Evolutionary conservation across 2,329 filamentous ascomycete genomes (phyloP), one percentile per base, ranked within the genome.

Genomic region (Claviceps fusiformis): DNA sequence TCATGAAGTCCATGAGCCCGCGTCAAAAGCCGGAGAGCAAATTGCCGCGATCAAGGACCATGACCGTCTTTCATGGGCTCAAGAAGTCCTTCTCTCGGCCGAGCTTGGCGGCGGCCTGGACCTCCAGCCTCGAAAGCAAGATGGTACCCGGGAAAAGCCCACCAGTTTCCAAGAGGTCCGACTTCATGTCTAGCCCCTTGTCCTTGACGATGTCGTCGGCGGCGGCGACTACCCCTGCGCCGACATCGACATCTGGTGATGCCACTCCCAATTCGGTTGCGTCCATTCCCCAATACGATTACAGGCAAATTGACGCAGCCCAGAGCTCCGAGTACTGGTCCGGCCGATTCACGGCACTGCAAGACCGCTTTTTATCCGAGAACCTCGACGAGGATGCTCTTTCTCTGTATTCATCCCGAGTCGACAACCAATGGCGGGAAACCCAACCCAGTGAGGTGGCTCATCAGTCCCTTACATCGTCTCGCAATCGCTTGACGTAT

Each of bases 261-360:
- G 41, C 39, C 37, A 24, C 11, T n/a, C 55, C 39, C 35, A n/a
- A 17, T 29, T 48, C 48, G 15, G 9, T n/a, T 44, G 37, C 55
- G 6, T 49, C 19, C n/a, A 55, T 56, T 11, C 56, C 58, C 9
- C 59, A 60, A 39, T 54, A 59, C 35, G 59, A 68, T 10, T 64
- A 62, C 2, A 60, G 60, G 1, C 63, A 67, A 2, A 65, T 81
- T 15, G 63, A 64, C 52, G 67, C 63, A 0, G 71, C 75, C 2
- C 74, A 78, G 60, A 67, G 73, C 6, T 72, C 74, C 2, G 65
- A 71, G 3, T 85, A 83, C 65, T 86, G 83, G 83, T 71, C 74
- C 11, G 83, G 83, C 19, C 78, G 83, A 44, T 83, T 85, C 62
- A 68, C 75, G 52, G 68, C 78, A 2, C 66, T 84, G 0, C 72